Conservation (phyloP, 192 early-diverging fungal genomes). For the Podila epigama region DNA sequence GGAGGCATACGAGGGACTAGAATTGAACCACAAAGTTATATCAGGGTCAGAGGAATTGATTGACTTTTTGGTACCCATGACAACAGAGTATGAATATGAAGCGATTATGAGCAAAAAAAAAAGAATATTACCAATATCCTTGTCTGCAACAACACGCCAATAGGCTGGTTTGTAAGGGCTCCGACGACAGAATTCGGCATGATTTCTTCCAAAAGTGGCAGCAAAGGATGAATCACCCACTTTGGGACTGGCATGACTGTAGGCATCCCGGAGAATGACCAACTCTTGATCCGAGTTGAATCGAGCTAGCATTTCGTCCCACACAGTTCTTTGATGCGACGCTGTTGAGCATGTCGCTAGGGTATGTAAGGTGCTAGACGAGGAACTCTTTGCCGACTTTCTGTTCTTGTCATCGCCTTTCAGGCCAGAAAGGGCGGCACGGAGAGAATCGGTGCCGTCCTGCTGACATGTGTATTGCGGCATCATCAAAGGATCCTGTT, state of each 20-base stretch:
- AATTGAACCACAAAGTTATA: neutral
- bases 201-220: constrained; percentile 40
- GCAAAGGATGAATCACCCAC: constrained; percentile 62
- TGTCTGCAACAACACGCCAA: constrained; percentile 60
- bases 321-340: constrained; percentile 9
- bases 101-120: too few relatives aligned
- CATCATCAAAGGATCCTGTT: constrained; percentile 25
- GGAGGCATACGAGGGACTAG: constrained; percentile 31
- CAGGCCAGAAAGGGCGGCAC: constrained; percentile 37
- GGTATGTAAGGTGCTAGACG: too few relatives aligned
- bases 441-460: neutral
- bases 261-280: constrained; percentile 50
- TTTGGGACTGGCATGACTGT: constrained; percentile 53
- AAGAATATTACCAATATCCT: constrained; percentile 41
- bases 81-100: too few relatives aligned
- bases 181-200: constrained; percentile 4
- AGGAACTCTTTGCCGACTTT: too few relatives aligned
- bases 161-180: constrained; percentile 37
- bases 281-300: constrained; percentile 27
- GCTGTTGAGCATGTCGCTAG: neutral
- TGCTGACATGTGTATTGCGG: neutral
- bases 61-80: too few relatives aligned
- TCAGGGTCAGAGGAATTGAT: neutral
- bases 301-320: constrained; percentile 28
- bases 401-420: constrained; percentile 48